Evolutionary conservation across 1,284 basidiomycete genomes (phyloP), one percentile per base, ranked within the genome.

Genomic region (Ganoderma sinense): DNA sequence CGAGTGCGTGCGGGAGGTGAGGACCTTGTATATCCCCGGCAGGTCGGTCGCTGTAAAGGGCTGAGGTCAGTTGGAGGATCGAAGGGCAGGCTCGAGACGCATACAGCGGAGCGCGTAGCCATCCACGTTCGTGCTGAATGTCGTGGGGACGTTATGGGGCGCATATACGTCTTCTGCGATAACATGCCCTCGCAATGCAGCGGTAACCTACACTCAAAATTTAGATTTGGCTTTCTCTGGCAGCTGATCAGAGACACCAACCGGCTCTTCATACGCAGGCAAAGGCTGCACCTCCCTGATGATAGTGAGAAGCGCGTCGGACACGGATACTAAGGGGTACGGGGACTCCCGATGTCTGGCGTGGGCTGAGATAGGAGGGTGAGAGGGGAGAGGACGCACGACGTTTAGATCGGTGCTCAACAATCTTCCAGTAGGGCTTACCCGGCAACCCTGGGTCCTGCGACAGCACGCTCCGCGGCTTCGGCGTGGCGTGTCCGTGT

Each of bases 61-160:
- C 16, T 8, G 10, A 23, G 36, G 13, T 39, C n/a, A 10, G 36
- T 39, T 39, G 65, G 66, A 39, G 8, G 16, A 18, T 16, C 40
- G 6, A 26, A 20, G 51, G 65, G 3, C 31, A 41, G 33, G 5
- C 10, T 31, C 14, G 29, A 70, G 14, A 69, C 87, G 70, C 77
- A 16, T 61, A 93, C 92, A 89, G 74, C 87, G 83, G 2, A 96
- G 80, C 1, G 95, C 96, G 77, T 97, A 97, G 1, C 95, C 96
- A 77, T 97, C 95, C 13, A 96, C 94, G 71, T 91, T 97, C 7
- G 94, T 96, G 0, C 94, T 95, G 4, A 84, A 80, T 0, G 86
- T 86, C 14, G 80, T 77, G 2, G 94, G 94, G 1, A 92, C 84
- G 74, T 94, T 84, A 53, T 87, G 83, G 0, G 87, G 81, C 1